phyloP scores from a whole-genome alignment of 495 filamentous ascomycete genomes.

The Penicillium mononematosum region DNA sequence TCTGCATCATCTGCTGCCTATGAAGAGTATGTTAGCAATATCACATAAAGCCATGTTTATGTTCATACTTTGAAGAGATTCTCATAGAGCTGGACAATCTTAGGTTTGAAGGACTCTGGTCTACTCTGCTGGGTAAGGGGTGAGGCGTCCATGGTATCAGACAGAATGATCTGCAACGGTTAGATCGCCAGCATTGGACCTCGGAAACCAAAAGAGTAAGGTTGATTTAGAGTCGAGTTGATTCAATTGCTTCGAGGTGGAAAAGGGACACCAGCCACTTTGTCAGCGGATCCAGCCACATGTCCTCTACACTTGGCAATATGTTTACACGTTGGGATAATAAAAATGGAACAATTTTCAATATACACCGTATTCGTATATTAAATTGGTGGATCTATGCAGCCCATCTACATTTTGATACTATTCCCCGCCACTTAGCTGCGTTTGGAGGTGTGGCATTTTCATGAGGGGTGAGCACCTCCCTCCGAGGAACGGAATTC shows the following conservation, averaged over 20 bases:
- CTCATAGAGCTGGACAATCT: constrained; percentile 88
- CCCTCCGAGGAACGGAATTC: constrained; percentile 11
- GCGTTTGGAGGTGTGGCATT: constrained; percentile 7
- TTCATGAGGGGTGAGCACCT: neutral
- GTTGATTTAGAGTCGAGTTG: constrained; percentile 5
- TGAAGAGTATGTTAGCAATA: constrained; percentile 9
- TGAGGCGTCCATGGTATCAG: constrained; percentile 74
- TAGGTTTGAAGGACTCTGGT: constrained; percentile 88
- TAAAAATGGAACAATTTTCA: neutral
- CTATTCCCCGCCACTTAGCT: constrained; percentile 7
- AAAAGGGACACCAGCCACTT: constrained; percentile 31
- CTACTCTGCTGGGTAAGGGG: constrained; percentile 91
- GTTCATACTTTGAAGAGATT: constrained; percentile 73
- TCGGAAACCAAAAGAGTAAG: neutral
- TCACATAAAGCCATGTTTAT: neutral
- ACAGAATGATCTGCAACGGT: constrained; percentile 18
- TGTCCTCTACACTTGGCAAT: constrained; percentile 24
- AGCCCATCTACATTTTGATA: neutral
- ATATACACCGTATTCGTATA: neutral
- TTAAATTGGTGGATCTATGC: neutral
- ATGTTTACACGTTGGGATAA: neutral
- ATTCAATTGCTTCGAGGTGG: constrained; percentile 15
- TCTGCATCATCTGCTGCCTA: constrained; percentile 56
- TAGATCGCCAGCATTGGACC: constrained; percentile 14
- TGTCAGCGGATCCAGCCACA: constrained; percentile 38